Conservation (phyloP, 345 rosid genomes). For the Laguncularia racemosa region DNA sequence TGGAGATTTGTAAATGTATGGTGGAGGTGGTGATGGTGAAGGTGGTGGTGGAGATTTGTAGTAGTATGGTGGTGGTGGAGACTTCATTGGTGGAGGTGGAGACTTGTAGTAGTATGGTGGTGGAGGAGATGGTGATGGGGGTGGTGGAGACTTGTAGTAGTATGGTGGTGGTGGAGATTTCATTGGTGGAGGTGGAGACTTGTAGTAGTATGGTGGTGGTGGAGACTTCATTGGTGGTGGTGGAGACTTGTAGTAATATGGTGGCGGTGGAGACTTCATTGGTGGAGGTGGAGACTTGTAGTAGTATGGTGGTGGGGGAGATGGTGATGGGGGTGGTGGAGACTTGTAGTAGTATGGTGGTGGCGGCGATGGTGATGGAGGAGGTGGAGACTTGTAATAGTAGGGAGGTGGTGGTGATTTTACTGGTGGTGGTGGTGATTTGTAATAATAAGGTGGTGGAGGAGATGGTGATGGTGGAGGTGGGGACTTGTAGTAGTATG, state of each 20-base stretch:
- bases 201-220: too few relatives aligned
- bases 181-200: slow-evolving; percentile 12
- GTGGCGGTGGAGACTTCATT: slow-evolving; percentile 18
- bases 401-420: slow-evolving; percentile 6
- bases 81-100: slow-evolving; percentile 27
- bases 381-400: slow-evolving; percentile 3
- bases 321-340: slow-evolving; percentile 17
- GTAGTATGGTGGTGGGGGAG: background rate
- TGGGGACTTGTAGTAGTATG: slow-evolving; percentile 8
- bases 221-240: too few relatives aligned
- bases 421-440: slow-evolving; percentile 9
- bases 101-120: slow-evolving; percentile 27
- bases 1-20: slow-evolving; percentile 30
- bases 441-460: slow-evolving; percentile 4
- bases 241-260: slow-evolving; percentile 24
- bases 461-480: slow-evolving; percentile 9
- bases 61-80: slow-evolving; percentile 16
- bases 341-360: slow-evolving; percentile 8
- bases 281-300: slow-evolving; percentile 34
- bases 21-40: slow-evolving; percentile 17
- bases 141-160: slow-evolving; percentile 37
- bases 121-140: slow-evolving; percentile 8
- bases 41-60: slow-evolving; percentile 33
- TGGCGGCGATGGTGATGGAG: background rate
- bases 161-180: too few relatives aligned